These are phyloP conservation scores for Drechslerella coelobrocha DNA, from an alignment of 2,329 filamentous ascomycete species.

Conservation along the genomic window DNA sequence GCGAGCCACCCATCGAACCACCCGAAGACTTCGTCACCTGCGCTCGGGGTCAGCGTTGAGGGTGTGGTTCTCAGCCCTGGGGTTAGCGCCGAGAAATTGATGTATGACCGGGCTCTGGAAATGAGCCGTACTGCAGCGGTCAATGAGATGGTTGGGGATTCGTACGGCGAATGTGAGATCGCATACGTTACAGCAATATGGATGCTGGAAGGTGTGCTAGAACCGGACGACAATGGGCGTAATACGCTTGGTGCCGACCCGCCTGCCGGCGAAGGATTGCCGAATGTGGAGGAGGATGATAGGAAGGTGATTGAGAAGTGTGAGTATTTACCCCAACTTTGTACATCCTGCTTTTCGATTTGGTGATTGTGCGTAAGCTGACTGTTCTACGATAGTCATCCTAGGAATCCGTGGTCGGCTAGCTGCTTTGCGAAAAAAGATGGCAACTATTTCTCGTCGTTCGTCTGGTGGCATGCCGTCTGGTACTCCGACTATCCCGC, in stretches of 20 bases:
- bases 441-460: conserved; percentile 61
- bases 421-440: conserved; percentile 62
- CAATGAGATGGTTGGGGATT: conserved; percentile 91
- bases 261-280: conserved; percentile 54
- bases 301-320: conserved; percentile 62
- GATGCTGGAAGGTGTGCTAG: conserved; percentile 93
- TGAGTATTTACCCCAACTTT: conserved; percentile 57
- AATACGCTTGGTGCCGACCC: conserved; percentile 52
- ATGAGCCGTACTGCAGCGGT: conserved; percentile 96
- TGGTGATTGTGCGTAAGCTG: conserved; percentile 42
- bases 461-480: conserved; percentile 56
- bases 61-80: conserved; percentile 82
- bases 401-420: conserved; percentile 62
- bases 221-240: conserved; percentile 69
- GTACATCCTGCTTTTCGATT: conserved; percentile 10
- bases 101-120: conserved; percentile 96
- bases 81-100: conserved; percentile 91
- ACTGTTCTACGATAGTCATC: conserved; percentile 59
- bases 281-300: conserved; percentile 60
- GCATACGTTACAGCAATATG: conserved; percentile 91
- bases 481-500: conserved; percentile 30
- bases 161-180: conserved; percentile 84
- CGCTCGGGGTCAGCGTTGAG: conserved; percentile 48
- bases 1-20: conserved; percentile 84
- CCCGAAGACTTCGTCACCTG: conserved; percentile 41